Evolutionary conservation across 2,329 filamentous ascomycete species (phyloP).

Genomic region (Colletotrichum cereale): DNA sequence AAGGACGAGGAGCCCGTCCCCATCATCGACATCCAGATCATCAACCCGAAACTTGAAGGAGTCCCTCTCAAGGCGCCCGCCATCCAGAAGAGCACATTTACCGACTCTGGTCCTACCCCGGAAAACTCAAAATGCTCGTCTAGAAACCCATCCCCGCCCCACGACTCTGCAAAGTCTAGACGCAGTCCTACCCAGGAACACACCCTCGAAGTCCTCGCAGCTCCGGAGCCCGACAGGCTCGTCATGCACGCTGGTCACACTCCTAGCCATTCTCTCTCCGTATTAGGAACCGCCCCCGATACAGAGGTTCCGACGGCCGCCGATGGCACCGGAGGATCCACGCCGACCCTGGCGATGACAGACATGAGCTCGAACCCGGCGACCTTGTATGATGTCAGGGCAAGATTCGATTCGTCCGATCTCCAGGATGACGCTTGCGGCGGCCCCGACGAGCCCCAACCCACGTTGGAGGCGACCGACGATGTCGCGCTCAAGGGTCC

Average conservation of each 20-base stretch:
- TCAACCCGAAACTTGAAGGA: slow-evolving; percentile 71
- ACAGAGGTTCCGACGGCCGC: slow-evolving; percentile 56
- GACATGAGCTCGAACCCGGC: slow-evolving; percentile 33
- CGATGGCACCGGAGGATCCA: slow-evolving; percentile 55
- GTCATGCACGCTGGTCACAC: slow-evolving; percentile 75
- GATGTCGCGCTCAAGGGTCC: slow-evolving; percentile 65
- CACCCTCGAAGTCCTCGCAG: slow-evolving; percentile 60
- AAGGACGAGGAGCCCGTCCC: slow-evolving; percentile 54
- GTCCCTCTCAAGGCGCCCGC: slow-evolving; percentile 68
- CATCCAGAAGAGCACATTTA: slow-evolving; percentile 65
- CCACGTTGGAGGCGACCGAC: slow-evolving; percentile 54
- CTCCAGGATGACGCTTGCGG: slow-evolving; percentile 28
- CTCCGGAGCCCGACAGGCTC: slow-evolving; percentile 63
- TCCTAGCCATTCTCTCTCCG: slow-evolving; percentile 69
- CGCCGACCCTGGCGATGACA: slow-evolving; percentile 47
- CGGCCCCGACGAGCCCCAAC: slow-evolving; percentile 43
- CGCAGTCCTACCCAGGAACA: slow-evolving; percentile 54
- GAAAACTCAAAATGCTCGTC: slow-evolving; percentile 46
- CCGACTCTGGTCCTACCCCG: slow-evolving; percentile 50
- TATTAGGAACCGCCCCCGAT: slow-evolving; percentile 59
- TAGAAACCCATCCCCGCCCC: slow-evolving; percentile 46
- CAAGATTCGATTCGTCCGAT: slow-evolving; percentile 33
- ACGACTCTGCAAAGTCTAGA: slow-evolving; percentile 42
- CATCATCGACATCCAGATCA: slow-evolving; percentile 68
- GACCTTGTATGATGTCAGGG: slow-evolving; percentile 35